Percentiles rank a stretch among this genome's conserved stretches.
These are phyloP conservation scores for Sporobolomyces phaffii DNA, from an alignment of 768 basidiomycete species.

Conservation along the genomic window DNA sequence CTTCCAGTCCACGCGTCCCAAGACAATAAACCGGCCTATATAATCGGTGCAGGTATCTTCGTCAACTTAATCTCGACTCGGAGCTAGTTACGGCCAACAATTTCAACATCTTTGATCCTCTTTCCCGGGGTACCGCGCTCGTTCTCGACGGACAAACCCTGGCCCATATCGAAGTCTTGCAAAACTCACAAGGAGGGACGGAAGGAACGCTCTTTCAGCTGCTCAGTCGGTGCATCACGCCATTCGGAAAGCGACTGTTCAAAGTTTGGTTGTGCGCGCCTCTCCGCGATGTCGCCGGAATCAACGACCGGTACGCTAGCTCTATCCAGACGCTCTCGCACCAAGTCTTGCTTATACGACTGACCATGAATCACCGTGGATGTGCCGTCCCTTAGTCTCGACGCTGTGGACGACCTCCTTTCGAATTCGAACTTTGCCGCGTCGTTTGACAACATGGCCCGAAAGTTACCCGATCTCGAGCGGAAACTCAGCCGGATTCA, in stretches of 20 bases:
- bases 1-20: not conserved
- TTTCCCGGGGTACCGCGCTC: constrained; percentile 70
- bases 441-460: constrained; percentile 67
- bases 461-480: constrained; percentile 83
- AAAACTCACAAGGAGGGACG: constrained; percentile 88
- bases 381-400: no score
- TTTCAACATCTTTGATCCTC: constrained; percentile 70
- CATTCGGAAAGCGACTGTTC: constrained; percentile 93
- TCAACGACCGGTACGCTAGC: constrained; percentile 69
- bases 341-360: no score
- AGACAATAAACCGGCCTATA: not conserved
- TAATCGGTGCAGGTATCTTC: constrained; percentile 59
- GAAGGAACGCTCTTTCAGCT: constrained; percentile 78
- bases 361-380: no score
- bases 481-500: constrained; percentile 92
- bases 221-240: constrained; percentile 75
- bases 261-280: constrained; percentile 95
- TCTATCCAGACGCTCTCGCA: no score
- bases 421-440: constrained; percentile 68
- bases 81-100: constrained; percentile 93
- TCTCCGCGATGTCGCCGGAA: constrained; percentile 68
- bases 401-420: constrained; percentile 89
- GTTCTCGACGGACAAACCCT: constrained; percentile 90
- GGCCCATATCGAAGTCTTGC: constrained; percentile 85
- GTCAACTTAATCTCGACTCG: constrained; percentile 89